A percentile compares a stretch with the other conserved stretches of the same genome.
phyloP scores from a whole-genome alignment of 192 early-diverging fungal species.

The Coemansia sp. region DNA sequence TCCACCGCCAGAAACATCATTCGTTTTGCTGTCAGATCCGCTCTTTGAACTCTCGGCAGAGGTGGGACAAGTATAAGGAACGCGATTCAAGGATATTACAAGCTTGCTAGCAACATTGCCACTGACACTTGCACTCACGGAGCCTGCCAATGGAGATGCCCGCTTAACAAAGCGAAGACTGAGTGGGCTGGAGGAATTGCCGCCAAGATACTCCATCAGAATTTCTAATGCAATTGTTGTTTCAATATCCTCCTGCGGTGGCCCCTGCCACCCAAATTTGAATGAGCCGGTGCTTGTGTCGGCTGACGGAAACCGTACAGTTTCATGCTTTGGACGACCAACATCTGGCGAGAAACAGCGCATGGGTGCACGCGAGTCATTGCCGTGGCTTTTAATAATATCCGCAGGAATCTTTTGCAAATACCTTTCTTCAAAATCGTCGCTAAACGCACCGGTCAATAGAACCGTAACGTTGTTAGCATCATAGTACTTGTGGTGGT shows the following conservation, averaged over 20 bases:
- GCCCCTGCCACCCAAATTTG: constrained; percentile 74
- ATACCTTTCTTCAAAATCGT: constrained; percentile 40
- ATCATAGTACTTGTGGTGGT: constrained; percentile 76
- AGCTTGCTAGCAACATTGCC: constrained; percentile 59
- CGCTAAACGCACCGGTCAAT: constrained; percentile 58
- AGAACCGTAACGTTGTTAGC: constrained; percentile 70
- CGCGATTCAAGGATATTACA: constrained; percentile 65
- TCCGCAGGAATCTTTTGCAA: constrained; percentile 36
- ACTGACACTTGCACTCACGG: constrained; percentile 62
- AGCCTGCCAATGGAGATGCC: constrained; percentile 60
- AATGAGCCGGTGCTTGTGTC: constrained; percentile 69
- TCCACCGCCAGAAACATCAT: constrained; percentile 20
- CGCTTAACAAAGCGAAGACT: constrained; percentile 78
- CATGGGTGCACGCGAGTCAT: constrained; percentile 31
- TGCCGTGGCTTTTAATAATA: constrained; percentile 26
- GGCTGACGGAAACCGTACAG: constrained; percentile 58
- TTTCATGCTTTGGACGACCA: neutral
- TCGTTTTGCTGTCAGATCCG: constrained; percentile 23
- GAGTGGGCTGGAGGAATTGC: constrained; percentile 70
- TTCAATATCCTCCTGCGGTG: constrained; percentile 61
- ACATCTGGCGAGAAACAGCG: constrained; percentile 22
- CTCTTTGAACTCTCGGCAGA: constrained; percentile 27
- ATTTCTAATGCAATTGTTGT: constrained; percentile 68
- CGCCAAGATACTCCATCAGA: constrained; percentile 70
- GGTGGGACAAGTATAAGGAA: constrained; percentile 41